A percentile compares a stretch with the other conserved stretches of the same genome.
These are phyloP conservation scores for Calocybe gangraenosa DNA, from an alignment of 768 basidiomycete genomes.

Conservation along the genomic window DNA sequence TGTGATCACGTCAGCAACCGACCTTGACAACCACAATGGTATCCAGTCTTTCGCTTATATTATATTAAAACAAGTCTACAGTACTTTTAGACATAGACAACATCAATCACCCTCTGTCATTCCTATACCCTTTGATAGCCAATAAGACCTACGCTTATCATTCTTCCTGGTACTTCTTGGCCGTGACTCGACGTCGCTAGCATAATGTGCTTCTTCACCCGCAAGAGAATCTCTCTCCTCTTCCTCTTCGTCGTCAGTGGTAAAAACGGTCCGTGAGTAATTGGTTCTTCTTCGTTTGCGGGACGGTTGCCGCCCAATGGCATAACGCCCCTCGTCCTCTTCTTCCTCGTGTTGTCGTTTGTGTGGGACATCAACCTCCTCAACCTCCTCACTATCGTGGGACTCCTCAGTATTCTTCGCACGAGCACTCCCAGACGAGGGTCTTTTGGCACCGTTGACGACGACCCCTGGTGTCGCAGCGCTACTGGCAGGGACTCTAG, in stretches of 20 bases:
- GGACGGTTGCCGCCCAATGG: conserved; percentile 40
- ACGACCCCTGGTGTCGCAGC: conserved; percentile 4
- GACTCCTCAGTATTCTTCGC: conserved; percentile 24
- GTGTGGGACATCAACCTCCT: conserved; percentile 20
- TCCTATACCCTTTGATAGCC: conserved; percentile 52
- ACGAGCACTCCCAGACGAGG: conserved; percentile 9
- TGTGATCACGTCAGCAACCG: background rate
- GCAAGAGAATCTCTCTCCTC: conserved; percentile 22
- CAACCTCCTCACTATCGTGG: conserved; percentile 38
- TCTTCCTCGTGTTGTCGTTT: conserved; percentile 22
- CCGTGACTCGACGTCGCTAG: conserved; percentile 11
- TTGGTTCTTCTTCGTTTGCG: conserved; percentile 44
- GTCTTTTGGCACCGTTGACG: conserved; percentile 15
- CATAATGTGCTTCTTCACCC: conserved; percentile 18
- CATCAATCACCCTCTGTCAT: conserved; percentile 21
- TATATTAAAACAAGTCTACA: no score
- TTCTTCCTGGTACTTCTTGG: conserved; percentile 20
- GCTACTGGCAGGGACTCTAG: conserved; percentile 5
- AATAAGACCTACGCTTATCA: conserved; percentile 45
- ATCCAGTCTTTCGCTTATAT: background rate
- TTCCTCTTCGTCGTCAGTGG: conserved; percentile 43
- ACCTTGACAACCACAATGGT: conserved; percentile 9
- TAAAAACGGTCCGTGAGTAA: conserved; percentile 44
- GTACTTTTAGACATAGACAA: background rate
- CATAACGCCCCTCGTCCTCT: conserved; percentile 59